Evolutionary conservation across 768 basidiomycete genomes (phyloP).

Genomic region (Cubamyces lactineus): DNA sequence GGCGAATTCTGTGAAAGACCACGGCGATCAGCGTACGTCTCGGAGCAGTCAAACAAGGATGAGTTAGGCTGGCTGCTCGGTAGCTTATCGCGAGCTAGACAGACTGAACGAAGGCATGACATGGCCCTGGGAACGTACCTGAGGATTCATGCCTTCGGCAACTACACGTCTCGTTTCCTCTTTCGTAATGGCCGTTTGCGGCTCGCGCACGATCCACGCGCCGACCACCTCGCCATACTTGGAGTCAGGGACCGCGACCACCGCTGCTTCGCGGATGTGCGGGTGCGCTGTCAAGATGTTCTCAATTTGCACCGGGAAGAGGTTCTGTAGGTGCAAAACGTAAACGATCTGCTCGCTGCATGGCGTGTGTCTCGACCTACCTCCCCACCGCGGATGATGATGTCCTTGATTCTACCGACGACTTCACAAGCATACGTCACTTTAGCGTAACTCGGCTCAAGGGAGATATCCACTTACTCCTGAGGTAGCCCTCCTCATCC

Average conservation of each 20-base stretch:
- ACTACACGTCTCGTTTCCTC: constrained; percentile 61
- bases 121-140: constrained; percentile 48
- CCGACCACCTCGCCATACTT: constrained; percentile 81
- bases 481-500: constrained; percentile 80
- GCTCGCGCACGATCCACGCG: constrained; percentile 69
- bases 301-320: constrained; percentile 86
- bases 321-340: constrained; percentile 51
- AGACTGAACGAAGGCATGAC: too few species aligned
- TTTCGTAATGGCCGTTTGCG: constrained; percentile 32
- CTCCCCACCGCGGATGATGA: constrained; percentile 88
- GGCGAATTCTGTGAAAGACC: constrained; percentile 63
- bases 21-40: constrained; percentile 6
- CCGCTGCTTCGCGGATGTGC: constrained; percentile 71
- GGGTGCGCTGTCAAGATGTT: constrained; percentile 63
- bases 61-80: background rate
- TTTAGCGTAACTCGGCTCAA: background rate
- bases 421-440: constrained; percentile 45
- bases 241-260: constrained; percentile 67
- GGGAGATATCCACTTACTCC: constrained; percentile 46
- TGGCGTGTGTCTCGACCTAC: constrained; percentile 37
- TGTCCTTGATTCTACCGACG: constrained; percentile 82
- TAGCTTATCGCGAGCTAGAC: too few species aligned
- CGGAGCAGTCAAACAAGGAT: background rate
- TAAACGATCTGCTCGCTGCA: background rate
- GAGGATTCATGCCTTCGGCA: constrained; percentile 70